Evolutionary conservation across 768 basidiomycete genomes (phyloP), one percentile per base, ranked within the genome.

Genomic region (Leccinum subtestaceum): DNA sequence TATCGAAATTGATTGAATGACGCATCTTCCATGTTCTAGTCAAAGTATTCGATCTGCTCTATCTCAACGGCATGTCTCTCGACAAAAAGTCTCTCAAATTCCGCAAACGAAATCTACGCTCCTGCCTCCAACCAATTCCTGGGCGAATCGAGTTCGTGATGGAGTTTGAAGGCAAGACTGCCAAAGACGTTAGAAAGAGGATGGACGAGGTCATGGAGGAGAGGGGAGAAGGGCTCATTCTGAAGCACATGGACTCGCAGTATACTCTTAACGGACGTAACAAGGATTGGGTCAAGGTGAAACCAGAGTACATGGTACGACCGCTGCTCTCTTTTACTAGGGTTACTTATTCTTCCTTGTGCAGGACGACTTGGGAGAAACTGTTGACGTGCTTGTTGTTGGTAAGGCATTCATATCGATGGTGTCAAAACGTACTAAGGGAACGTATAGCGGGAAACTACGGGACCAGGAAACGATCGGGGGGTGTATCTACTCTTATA

Each of bases 11-110:
- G 10, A 13, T 36, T 9, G 4, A 53, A 52, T 47, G 11, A 53
- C 45, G 25, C 47, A 51, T 27, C 15, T 15, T 31, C n/a, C 31
- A 19, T 13, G 15, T 55, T 38, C n/a, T 61, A 98, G 95, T 97
- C 83, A 98, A 97, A 74, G 84, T 98, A 10, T 98, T 99, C 68
- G 97, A 99, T 72, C 78, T 98, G 21, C 77, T 99, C 1, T 94
- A 91, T 68, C 80, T 97, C 58, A 95, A 95, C 63, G 89, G 88
- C n/a, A 80, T 81, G 69, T 87, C 88, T 4, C 81, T 96, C 3
- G 79, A 94, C 50, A 80, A 87, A 55, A 85, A 81, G 64, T 84
- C 89, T 0, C 81, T 90, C 23, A 78, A 80, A 38, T 86, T 88
- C 66, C 86, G 97, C 34, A 95, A 94, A 72, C 82, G 84, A 54